Base-by-base conservation (phyloP, 257 asterid genomes). In the Echium plantagineum region DNA sequence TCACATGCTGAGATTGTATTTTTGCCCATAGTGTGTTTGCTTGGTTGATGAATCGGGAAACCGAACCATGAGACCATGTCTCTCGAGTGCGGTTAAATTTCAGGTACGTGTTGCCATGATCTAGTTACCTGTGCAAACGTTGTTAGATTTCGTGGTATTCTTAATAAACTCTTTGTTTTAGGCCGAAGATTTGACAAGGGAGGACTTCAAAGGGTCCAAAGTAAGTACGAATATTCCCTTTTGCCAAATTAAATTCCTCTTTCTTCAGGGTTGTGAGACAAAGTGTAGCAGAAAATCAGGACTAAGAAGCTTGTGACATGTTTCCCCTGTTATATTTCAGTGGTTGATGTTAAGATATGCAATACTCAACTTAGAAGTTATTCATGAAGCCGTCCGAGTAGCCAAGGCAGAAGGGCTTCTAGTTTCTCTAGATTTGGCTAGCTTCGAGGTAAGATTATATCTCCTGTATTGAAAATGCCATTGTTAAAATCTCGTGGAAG, bases 1-100 rank as follows among this genome's bases (percentile, higher is more conserved):
- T 19, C 21, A 6, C 20, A 46, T 64, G 63, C 58, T 62, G 47
- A 67, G 61, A 58, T 62, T 54, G 28, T 67, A 8, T 56, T 55
- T 8, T 59, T 59, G 55, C 55, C 56, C 31, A 53, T 85, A 93
- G 99, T 93, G 99, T 71, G 88, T 93, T 74, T 93, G 99, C 85
- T 77, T 93, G 72, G 99, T 93, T 63, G 97, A 93, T 70, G 94
- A 89, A 63, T 48, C 71, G 55, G 99, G 94, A 52, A 93, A 93
- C 67, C 95, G 99, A 49, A 93, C 99, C 58, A 84, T 93, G 99
- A 78, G 99, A 55, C 99, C 99, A 7, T 93, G 97, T 74, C 87
- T 93, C 63, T 78, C 95, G 7, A 77, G 75, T 72, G 85, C 95
- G 12, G 91, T 80, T 38, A 93, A 89, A 86, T 83, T 93, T 77